Evolutionary conservation across 1,139 yeast genomes (phyloP), one percentile per base, ranked within the genome.

Genomic region (Diutina siamensis): DNA sequence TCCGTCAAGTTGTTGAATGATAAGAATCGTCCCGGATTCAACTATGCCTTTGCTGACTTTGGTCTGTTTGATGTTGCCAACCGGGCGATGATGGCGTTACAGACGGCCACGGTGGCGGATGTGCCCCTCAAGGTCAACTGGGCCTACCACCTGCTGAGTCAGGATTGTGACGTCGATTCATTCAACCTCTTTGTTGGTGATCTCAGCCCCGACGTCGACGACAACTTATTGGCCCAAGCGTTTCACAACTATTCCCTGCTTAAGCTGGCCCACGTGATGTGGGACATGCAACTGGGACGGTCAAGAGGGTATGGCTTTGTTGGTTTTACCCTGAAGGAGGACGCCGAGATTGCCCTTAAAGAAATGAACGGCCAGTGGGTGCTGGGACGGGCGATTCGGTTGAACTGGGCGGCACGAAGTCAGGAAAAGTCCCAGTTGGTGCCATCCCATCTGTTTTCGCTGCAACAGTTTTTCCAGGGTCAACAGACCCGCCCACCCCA

Each of bases 201-300:
- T 60, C 71, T 88, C 55, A 79, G 87, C 34, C 72, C 83, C 10
- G 95, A 88, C 54, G 83, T 88, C 35, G 81, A 84, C 57, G 96
- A 88, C 60, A 94, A 83, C 53, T 62, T 75, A 18, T 70, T 88
- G 52, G 69, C 68, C 46, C 65, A 62, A 44, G 72, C 84, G 7
- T 88, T 88, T 58, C 55, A 68, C n/a, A 67, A 67, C 47, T 84
- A 77, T 59, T 68, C 68, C 19, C 74, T 88, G 3, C 67, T 84
- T 55, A 68, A 78, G 46, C 94, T 86, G 59, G 96, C 95, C 17
- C 89, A 87, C 55, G 95, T 88, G 35, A 88, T 88, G 95, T 87
- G 96, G 96, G 96, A 88, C 61, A 86, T 86, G 94, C 89, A 83
- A 59, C 84, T 94, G 20, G 89, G 94, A 34, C 70, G 95, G 59